Base-by-base conservation (phyloP, 2,329 filamentous ascomycete species). In the Talaromyces sp. region DNA sequence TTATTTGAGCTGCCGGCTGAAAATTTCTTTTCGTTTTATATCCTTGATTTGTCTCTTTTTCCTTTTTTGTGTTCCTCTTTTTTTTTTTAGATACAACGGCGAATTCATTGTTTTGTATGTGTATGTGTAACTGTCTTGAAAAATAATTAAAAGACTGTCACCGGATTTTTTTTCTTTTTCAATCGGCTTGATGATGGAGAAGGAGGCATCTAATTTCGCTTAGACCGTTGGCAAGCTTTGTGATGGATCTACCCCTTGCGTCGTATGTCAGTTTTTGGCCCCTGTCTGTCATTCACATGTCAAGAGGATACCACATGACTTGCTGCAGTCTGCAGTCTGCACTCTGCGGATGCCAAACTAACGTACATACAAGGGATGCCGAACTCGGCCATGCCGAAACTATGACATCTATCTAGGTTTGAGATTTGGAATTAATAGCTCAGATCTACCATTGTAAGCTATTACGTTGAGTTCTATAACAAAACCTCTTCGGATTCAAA, bases 11-110 rank as follows among this genome's bases (percentile, higher is more conserved):
- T 28, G 39, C 44, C 47, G 61, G 61, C 62, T 54, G 59, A 58
- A 33, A 28, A n/a, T 32, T 53, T 58, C 58, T 47, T 60, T 61
- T 52, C 57, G 62, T 61, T 61, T 44, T 63, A 61, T 61, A 63
- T 67, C 66, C 62, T 61, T 65, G 66, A 47, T 61, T 55, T 55
- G 42, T 28, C 57, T 53, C 36, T 30, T 60, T 57, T 57, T 53
- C 52, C 42, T 57, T 55, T 27, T 47, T 47, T 15, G 15, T 47
- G 5, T 8, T 8, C 42, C 19, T 47, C 36, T 55, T 39, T 55
- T 42, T 60, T 53, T 13, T 52, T 39, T 36, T 58, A 60, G 51
- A 57, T 60, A 63, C 63, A 66, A 47, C 44, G 49, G 49, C 49
- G 49, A 53, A 53, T 53, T 53, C 25, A 30, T 30, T 30, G 25